These are phyloP conservation scores for Boletus speciosus DNA, from an alignment of 768 basidiomycete species.

Conservation along the genomic window DNA sequence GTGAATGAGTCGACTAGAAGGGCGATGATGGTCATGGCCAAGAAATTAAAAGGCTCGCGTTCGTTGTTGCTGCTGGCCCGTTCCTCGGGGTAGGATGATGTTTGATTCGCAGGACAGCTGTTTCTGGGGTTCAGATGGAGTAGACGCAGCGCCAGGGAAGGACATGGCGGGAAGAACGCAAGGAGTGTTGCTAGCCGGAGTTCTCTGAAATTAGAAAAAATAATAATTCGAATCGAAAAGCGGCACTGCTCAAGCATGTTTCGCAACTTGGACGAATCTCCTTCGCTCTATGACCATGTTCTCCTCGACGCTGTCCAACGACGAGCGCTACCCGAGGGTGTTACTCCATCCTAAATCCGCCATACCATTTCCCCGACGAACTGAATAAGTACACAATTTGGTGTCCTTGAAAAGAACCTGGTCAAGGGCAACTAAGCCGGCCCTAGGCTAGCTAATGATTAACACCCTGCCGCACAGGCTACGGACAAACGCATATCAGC, in stretches of 20 bases:
- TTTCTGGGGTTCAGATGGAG: slow-evolving; percentile 8
- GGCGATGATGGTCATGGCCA: slow-evolving; percentile 7
- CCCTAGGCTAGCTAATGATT: background rate
- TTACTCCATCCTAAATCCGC: background rate
- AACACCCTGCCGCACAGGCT: background rate
- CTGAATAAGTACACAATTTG: background rate
- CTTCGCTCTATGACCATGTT: background rate
- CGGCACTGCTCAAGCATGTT: slow-evolving; percentile 7
- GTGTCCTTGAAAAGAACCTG: background rate
- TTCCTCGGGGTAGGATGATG: slow-evolving; percentile 3
- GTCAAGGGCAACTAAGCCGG: background rate
- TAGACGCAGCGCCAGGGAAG: slow-evolving; percentile 5
- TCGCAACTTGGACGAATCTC: slow-evolving; percentile 7
- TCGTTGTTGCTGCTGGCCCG: slow-evolving; percentile 1
- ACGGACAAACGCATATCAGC: background rate
- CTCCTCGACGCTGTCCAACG: background rate
- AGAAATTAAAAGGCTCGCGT: background rate
- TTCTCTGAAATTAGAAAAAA: slow-evolving; percentile 29
- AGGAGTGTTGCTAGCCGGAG: slow-evolving; percentile 28
- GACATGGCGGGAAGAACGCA: slow-evolving; percentile 28
- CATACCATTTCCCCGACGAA: background rate
- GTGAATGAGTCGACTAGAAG: background rate
- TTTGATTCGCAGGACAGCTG: background rate
- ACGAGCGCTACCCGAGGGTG: background rate
- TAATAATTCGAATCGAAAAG: slow-evolving; percentile 32